phyloP scores from a whole-genome alignment of 495 filamentous ascomycete species.

The Niebla homalea region DNA sequence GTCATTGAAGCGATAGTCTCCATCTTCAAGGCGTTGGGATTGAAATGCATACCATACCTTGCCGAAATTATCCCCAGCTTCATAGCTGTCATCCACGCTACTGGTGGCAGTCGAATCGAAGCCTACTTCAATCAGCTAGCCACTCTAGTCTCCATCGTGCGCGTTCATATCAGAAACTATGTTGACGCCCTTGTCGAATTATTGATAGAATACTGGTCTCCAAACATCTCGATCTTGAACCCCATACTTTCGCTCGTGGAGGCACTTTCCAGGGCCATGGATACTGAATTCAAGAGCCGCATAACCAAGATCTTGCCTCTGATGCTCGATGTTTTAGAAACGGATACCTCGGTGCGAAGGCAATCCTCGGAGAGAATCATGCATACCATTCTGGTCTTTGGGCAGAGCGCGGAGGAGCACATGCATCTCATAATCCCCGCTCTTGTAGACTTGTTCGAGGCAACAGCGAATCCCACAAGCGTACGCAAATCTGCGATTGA shows the following conservation, averaged over 20 bases:
- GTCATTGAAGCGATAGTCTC: conserved; percentile 99
- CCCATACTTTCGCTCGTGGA: conserved; percentile 88
- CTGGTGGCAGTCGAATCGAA: conserved; percentile 60
- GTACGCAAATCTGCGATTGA: conserved; percentile 85
- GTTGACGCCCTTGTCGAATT: conserved; percentile 71
- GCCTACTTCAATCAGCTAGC: conserved; percentile 95
- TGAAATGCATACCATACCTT: conserved; percentile 91
- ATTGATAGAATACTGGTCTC: conserved; percentile 75
- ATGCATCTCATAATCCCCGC: conserved; percentile 98
- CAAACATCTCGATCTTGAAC: conserved; percentile 59
- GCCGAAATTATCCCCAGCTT: conserved; percentile 90
- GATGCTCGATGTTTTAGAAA: conserved; percentile 88
- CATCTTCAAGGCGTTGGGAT: conserved; percentile 87
- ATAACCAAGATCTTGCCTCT: conserved; percentile 75
- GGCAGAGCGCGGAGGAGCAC: conserved; percentile 91
- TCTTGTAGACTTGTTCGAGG: conserved; percentile 87
- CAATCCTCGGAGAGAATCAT: conserved; percentile 78
- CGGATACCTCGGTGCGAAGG: conserved; percentile 57
- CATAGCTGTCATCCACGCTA: conserved; percentile 67
- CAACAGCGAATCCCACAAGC: conserved; percentile 57
- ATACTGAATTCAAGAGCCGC: conserved; percentile 92
- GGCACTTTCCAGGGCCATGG: conserved; percentile 79
- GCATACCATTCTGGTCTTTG: conserved; percentile 90
- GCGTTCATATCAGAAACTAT: conserved; percentile 86
- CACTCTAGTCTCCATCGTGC: conserved; percentile 84